A percentile compares a stretch with the other conserved stretches of the same genome.
Evolutionary conservation across 2,329 filamentous ascomycete species (phyloP).

Genomic region (Nemania abortiva): DNA sequence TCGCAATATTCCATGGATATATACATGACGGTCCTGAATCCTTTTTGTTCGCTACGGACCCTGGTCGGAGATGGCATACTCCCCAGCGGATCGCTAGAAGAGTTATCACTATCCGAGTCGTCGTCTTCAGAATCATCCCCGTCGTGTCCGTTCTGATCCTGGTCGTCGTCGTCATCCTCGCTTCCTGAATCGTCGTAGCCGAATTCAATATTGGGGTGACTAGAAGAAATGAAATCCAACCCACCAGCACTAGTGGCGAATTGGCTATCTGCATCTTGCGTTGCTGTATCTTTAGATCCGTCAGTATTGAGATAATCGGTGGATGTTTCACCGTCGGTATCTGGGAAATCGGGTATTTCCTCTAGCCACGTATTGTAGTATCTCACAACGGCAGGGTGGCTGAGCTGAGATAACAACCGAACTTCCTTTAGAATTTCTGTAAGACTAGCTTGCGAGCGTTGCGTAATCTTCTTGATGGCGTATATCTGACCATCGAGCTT

Average conservation of each 20-base stretch:
- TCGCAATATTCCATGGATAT: constrained; percentile 99
- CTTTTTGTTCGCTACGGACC: constrained; percentile 57
- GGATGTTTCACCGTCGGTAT: constrained; percentile 69
- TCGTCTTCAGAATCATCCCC: constrained; percentile 54
- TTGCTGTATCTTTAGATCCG: constrained; percentile 57
- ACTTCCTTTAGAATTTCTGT: constrained; percentile 89
- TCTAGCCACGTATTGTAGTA: constrained; percentile 98
- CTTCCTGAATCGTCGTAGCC: constrained; percentile 69
- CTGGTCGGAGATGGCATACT: constrained; percentile 45
- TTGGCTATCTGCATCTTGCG: constrained; percentile 61
- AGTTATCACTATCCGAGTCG: constrained; percentile 55
- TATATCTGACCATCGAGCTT: constrained; percentile 94
- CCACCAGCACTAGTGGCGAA: constrained; percentile 81
- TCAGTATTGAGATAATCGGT: constrained; percentile 57
- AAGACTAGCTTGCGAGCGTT: constrained; percentile 80
- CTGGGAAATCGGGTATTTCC: constrained; percentile 67
- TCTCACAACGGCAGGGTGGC: constrained; percentile 86
- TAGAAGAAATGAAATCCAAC: constrained; percentile 93
- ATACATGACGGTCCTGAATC: constrained; percentile 82
- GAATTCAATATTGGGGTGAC: constrained; percentile 82
- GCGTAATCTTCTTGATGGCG: constrained; percentile 95
- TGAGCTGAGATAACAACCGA: constrained; percentile 88
- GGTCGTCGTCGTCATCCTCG: constrained; percentile 60
- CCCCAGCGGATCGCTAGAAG: constrained; percentile 38
- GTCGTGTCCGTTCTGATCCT: constrained; percentile 26